Evolutionary conservation across 306 rosid genomes (phyloP), one percentile per base, ranked within the genome.

Genomic region (Glycyrrhiza uralensis): DNA sequence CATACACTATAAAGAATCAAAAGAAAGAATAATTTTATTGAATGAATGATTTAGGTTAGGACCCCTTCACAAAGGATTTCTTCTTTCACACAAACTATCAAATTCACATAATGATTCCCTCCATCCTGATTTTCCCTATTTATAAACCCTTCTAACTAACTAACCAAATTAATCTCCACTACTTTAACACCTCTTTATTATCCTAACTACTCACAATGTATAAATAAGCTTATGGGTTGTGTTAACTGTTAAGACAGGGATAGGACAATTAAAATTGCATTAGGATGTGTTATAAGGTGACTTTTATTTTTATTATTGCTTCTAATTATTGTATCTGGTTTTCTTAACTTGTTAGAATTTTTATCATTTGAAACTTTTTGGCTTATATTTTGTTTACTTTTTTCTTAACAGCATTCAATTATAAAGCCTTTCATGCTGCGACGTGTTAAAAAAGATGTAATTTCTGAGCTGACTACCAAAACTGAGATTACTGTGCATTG

Each of bases 341-440:
- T 38, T 24, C 13, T 28, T 13, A 15, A 20, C 13, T 14, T 42
- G 19, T 36, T 28, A 14, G 57, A 49, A 10, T 38, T 76, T 61
- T 71, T 46, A 38, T 26, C 36, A n/a, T 63, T 23, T 22, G 1
- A 29, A 63, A 7, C 17, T 44, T 50, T 57, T 50, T 77, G 77
- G 77, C 72, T 47, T 61, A 18, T 30, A 51, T 17, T 82, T 42
- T 64, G 55, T 64, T 56, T 65, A 7, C 58, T 81, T 58, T 56
- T 80, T 66, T 56, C 69, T 36, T 26, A 50, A 66, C 94, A 94
- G 99, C 99, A 94, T 81, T 94, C 99, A 47, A 91, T 94, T 76
- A 76, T 94, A 61, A 94, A 94, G 84, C 99, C 99, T 38, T 94
- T 94, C 83, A 94, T 94, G 99, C 84, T 94, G 74, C 96, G 99